Conservation (phyloP, 2,329 filamentous ascomycete genomes). For the Monilinia polystroma region DNA sequence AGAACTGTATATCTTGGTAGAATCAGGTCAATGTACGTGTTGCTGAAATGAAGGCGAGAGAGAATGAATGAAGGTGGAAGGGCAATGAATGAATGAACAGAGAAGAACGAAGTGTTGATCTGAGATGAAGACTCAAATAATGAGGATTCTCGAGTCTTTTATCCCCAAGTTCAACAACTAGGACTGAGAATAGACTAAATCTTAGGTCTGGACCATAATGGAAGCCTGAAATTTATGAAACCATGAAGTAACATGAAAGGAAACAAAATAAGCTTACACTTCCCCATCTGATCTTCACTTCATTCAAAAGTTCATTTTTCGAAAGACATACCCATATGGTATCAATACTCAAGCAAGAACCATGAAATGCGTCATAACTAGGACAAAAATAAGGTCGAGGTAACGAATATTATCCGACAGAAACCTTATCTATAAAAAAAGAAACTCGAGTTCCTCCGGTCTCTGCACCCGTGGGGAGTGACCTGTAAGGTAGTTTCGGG, state of each 20-base stretch:
- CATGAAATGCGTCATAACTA: slow-evolving; percentile 3
- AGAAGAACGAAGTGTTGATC: slow-evolving; percentile 32
- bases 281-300: slow-evolving; percentile 35
- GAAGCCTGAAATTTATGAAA: background rate
- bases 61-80: background rate
- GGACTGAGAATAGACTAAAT: background rate
- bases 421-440: background rate
- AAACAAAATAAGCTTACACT: slow-evolving; percentile 28
- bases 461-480: background rate
- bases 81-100: background rate
- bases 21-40: slow-evolving; percentile 31
- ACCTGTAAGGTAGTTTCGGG: background rate
- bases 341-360: background rate
- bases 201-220: background rate
- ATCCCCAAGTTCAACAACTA: background rate
- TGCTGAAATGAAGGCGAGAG: slow-evolving; percentile 25
- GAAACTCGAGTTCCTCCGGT: background rate
- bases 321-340: background rate
- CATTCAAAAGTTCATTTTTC: slow-evolving; percentile 1
- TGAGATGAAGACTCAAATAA: slow-evolving; percentile 23
- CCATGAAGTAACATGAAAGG: slow-evolving; percentile 23
- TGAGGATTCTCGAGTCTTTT: slow-evolving; percentile 11
- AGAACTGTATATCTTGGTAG: background rate
- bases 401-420: background rate
- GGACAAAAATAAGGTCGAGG: background rate